Base-by-base conservation (phyloP, 306 rosid genomes). In the Clitoria ternatea region DNA sequence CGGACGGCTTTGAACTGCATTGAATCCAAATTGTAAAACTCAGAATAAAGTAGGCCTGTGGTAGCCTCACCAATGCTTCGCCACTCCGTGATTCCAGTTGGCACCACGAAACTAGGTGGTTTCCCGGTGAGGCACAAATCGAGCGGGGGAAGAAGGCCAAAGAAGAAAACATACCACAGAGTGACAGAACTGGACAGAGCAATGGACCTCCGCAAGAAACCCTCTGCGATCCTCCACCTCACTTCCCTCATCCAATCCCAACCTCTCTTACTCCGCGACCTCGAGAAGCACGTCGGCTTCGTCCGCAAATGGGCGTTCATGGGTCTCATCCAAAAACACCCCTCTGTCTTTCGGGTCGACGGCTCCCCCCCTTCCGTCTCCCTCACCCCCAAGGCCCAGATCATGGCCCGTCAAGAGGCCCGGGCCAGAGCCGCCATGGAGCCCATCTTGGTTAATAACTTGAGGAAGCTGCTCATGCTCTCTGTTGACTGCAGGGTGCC, bases 271-370 rank as follows among this genome's bases (percentile, higher is more conserved):
- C 82, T 78, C 50, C 82, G 82, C 1, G 70, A 90, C 83, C 86
- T 90, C 12, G 94, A 93, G 82, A 93, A 93, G 53, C 81, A 93
- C 70, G 94, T 88, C 26, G 97, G 97, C 19, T 84, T 93, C 54
- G 94, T 93, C 32, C 84, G 86, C 60, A 93, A 93, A 66, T 93
- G 97, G 98, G 86, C 86, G 66, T 93, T 90, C 77, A 90, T 93
- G 96, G 77, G 81, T 26, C 91, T 76, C 40, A 84, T 93, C 2
- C 83, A 93, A 73, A 85, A 78, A 32, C 81, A 93, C 54, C 87
- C 88, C 19, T 65, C 90, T 3, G 85, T 93, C 22, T 90, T 93
- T 74, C 80, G 77, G n/a, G 94, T 86, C 36, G 79, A 73, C 7
- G 81, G 82, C 9, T 6, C 44, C 1, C 91, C 89, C 1, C 93